Base-by-base conservation (phyloP, 441 rosid genomes). In the Bocquillonia castaneifolia region DNA sequence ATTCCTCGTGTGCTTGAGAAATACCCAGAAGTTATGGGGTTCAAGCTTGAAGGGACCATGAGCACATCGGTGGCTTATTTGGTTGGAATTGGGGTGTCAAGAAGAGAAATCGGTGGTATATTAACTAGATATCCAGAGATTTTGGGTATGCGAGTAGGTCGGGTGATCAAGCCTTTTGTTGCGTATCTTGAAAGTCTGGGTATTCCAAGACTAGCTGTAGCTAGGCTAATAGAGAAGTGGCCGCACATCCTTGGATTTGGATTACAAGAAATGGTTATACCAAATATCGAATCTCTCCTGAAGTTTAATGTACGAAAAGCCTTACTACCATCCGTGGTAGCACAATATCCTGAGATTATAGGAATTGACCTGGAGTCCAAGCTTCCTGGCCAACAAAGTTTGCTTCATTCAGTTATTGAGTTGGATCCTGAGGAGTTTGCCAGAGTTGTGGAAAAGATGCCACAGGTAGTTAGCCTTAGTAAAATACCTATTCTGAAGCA, bases 31-130 rank as follows among this genome's bases (percentile, higher is more conserved):
- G 86, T 93, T 39, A 66, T 91, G 62, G 98, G 98, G 23, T 91
- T 93, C 80, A 93, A 93, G 85, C 92, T 93, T 40, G 97, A 93
- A 80, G 98, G 98, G 39, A 91, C 97, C 13, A 93, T 93, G 96
- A 91, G 98, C 80, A 93, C 97, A 29, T 89, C 98, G 1, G 95
- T 93, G 8, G 96, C 98, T 74, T 93, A 89, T 77, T 71, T 93
- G 75, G 88, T 88, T n/a, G 98, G 96, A 62, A 88, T 93, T 68
- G 98, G 95, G 59, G 89, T 89, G 42, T 82, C 92, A 50, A 88
- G 96, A 79, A 93, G 96, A 78, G 95, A 88, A 76, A 80, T 91
- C 71, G 98, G 97, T 36, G 86, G 84, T 42, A 79, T 86, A 68
- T 71, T 91, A 75, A 91, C 98, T 58, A 77, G 85, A 65, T 86